Conservation (phyloP, 192 early-diverging fungal species). For the Backusella australiensis region DNA sequence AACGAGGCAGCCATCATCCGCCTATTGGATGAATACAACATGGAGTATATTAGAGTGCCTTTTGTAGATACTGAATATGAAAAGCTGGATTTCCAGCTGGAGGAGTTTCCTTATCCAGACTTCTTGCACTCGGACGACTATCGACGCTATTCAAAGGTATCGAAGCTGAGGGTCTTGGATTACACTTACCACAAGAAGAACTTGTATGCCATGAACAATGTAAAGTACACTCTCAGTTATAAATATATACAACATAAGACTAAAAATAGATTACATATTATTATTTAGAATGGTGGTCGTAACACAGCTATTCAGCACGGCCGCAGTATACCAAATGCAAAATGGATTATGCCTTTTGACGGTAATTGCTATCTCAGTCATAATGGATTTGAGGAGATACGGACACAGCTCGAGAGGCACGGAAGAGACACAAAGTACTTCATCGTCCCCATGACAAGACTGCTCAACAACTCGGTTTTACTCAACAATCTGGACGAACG, state of each 20-base stretch:
- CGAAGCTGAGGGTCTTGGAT: slow-evolving; percentile 55
- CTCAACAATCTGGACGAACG: slow-evolving; percentile 47
- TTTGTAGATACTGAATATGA: slow-evolving; percentile 54
- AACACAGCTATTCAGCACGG: slow-evolving; percentile 56
- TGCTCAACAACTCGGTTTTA: slow-evolving; percentile 55
- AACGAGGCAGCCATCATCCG: slow-evolving; percentile 54
- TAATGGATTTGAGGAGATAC: slow-evolving; percentile 54
- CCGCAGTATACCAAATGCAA: slow-evolving; percentile 41
- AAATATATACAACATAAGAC: neutral
- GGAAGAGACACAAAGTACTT: slow-evolving; percentile 56
- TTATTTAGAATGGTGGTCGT: slow-evolving; percentile 57
- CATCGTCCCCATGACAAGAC: slow-evolving; percentile 59
- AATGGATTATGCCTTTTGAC: slow-evolving; percentile 65
- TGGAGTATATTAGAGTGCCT: slow-evolving; percentile 56
- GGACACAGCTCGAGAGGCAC: slow-evolving; percentile 39
- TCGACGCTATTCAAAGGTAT: slow-evolving; percentile 52
- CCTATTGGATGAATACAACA: slow-evolving; percentile 45
- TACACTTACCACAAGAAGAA: slow-evolving; percentile 67
- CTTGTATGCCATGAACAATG: slow-evolving; percentile 67
- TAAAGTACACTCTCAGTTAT: slow-evolving; percentile 27
- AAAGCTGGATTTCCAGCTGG: slow-evolving; percentile 54
- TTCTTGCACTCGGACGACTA: slow-evolving; percentile 63
- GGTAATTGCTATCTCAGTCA: slow-evolving; percentile 60
- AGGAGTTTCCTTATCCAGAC: slow-evolving; percentile 62
- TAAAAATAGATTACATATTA: slow-evolving; percentile 12